Base-by-base conservation (phyloP, 495 filamentous ascomycete species). In the Articulospora tetracladia region DNA sequence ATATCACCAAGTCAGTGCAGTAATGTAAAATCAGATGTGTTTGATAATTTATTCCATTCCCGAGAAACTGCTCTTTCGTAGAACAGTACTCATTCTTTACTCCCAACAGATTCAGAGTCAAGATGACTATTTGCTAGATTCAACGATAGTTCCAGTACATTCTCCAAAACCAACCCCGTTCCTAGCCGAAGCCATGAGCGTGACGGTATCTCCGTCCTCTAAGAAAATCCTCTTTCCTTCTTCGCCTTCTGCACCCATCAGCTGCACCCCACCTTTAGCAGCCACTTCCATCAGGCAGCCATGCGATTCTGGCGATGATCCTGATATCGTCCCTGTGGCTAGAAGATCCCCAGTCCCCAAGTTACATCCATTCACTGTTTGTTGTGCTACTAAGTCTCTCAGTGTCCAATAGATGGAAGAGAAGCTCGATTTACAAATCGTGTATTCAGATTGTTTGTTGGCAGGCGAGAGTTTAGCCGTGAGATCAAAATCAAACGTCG, bases 291-390 rank as follows among this genome's bases (percentile, higher is more conserved):
- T 75, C 59, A 97, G 66, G 73, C 90, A 90, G 8, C 93, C 93
- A 64, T 82, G 68, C 39, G 83, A 79, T 19, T 74, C 73, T 1
- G 69, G 65, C 17, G 81, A 81, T 10, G 77, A 81, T 12, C 93
- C 93, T 44, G 86, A 91, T 64, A 98, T 94, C 1, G 93, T 98
- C 1, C 93, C 93, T 4, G 90, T 93, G 22, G 90, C 93, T 1
- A 98, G 72, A 54, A 98, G 72, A 62, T 98, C 93, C 27, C 93
- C 93, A 0, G 88, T 79, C 48, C 84, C 81, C 74, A 98, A 68
- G 19, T 86, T 85, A 69, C 93, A 97, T 26, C 93, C 93, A 3
- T 86, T 89, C 34, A 93, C 79, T 1, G 92, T 88, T 69, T 97
- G 93, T 66, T 97, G 93, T 0, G 93, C 86, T 39, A 98, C 75